Evolutionary conservation across 2,329 filamentous ascomycete species (phyloP), one percentile per base, ranked within the genome.

Genomic region (Colletotrichum filicis): DNA sequence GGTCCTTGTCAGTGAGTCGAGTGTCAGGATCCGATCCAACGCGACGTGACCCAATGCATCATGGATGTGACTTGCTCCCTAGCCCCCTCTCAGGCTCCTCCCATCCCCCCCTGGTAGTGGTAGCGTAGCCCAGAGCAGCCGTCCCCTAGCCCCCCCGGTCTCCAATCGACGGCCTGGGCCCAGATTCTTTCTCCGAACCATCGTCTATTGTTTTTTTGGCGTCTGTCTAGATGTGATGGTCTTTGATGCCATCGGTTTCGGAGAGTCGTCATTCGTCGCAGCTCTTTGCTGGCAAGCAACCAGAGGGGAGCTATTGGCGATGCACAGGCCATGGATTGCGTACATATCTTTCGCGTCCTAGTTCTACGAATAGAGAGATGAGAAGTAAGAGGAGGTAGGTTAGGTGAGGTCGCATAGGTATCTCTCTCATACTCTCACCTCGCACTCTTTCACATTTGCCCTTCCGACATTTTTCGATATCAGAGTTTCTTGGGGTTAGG

Each of bases 11-110:
- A 56, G 55, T 35, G 37, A 28, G 35, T 28, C 12, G 65, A 46
- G 68, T 67, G 68, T 67, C 68, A 71, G 68, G 63, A 71, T 68
- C 69, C 69, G 55, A 68, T 67, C 46, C 57, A 67, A 56, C 63
- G 32, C 68, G 63, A 71, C 32, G 57, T 61, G 63, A 71, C 55
- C 68, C 61, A 53, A 61, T 63, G 64, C 65, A 68, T 68, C 65
- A 68, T 68, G 68, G 69, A 62, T 58, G 64, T 62, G 68, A 58
- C 35, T 63, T 52, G 42, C 16, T 52, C 49, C 49, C 46, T 71
- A 14, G 56, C 53, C 53, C 16, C 12, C 32, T 16, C 32, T 11
- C 32, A 35, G 32, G 32, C 16, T n/a, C 28, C 42, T 30, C 49
- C 55, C 32, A n/a, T 9, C 42, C 42, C 42, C 37, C 16, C 42